These are phyloP conservation scores for Coniochaeta prunicola DNA, from an alignment of 2,329 filamentous ascomycete species.

Conservation along the genomic window DNA sequence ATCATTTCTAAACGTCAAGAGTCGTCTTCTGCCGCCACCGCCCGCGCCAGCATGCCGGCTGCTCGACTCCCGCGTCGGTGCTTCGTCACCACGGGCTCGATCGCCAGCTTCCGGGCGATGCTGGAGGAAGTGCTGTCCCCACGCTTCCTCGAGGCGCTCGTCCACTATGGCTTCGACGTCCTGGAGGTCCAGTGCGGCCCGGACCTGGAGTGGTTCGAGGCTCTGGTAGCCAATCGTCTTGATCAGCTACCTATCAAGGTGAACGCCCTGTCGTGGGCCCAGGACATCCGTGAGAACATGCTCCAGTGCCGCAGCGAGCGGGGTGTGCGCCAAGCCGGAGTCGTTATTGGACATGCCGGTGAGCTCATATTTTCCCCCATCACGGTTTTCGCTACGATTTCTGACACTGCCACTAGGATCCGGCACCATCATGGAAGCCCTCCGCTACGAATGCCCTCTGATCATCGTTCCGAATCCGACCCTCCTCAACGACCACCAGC, in stretches of 20 bases:
- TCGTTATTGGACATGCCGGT: conserved; percentile 90
- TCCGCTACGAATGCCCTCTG: conserved; percentile 67
- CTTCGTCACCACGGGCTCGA: conserved; percentile 90
- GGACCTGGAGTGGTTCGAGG: conserved; percentile 48
- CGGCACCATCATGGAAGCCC: conserved; percentile 78
- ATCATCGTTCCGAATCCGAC: conserved; percentile 81
- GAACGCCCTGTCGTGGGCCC: conserved; percentile 58
- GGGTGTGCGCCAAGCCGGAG: conserved; percentile 49
- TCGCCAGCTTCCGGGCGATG: conserved; percentile 71
- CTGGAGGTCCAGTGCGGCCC: conserved; percentile 77
- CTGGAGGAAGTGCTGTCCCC: conserved; percentile 57
- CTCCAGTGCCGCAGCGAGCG: conserved; percentile 38
- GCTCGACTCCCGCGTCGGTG: conserved; percentile 32
- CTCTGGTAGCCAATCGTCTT: conserved; percentile 16
- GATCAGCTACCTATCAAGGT: conserved; percentile 27
- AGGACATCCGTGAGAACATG: conserved; percentile 56
- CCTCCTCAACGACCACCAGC: conserved; percentile 85
- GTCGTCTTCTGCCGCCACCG: not conserved
- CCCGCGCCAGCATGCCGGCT: not conserved
- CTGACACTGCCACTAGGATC: conserved; percentile 51
- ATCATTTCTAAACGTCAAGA: not conserved
- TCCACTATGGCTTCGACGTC: conserved; percentile 55
- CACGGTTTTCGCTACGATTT: not conserved
- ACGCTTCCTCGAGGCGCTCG: conserved; percentile 56
- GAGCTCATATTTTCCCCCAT: conserved; percentile 18